These are phyloP conservation scores for Saturnispora saitoi DNA, from an alignment of 805 yeast species.

Conservation along the genomic window DNA sequence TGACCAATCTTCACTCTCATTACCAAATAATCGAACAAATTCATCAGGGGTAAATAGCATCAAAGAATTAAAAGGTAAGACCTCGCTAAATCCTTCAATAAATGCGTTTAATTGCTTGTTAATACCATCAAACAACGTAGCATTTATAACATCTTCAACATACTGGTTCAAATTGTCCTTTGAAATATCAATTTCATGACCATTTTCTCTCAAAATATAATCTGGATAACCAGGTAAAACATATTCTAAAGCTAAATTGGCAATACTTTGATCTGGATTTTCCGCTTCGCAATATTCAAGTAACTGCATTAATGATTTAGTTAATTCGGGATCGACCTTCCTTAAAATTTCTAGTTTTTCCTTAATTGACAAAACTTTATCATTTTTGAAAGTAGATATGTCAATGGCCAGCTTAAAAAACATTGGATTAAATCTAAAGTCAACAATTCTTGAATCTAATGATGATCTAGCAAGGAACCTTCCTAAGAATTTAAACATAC, in stretches of 20 bases:
- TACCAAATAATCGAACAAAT: slow-evolving; percentile 62
- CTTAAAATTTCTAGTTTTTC: slow-evolving; percentile 32
- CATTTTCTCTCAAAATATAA: slow-evolving; percentile 49
- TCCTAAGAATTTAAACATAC: slow-evolving; percentile 62
- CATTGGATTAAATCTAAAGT: slow-evolving; percentile 63
- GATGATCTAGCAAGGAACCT: slow-evolving; percentile 79
- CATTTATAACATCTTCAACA: slow-evolving; percentile 47
- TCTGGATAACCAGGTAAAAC: slow-evolving; percentile 70
- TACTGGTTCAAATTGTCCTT: slow-evolving; percentile 49
- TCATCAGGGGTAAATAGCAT: slow-evolving; percentile 69
- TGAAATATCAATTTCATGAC: slow-evolving; percentile 42
- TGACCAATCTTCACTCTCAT: slow-evolving; percentile 83
- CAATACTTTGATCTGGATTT: slow-evolving; percentile 31
- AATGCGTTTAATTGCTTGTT: slow-evolving; percentile 57
- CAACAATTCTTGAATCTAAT: slow-evolving; percentile 81
- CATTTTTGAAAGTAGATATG: not conserved
- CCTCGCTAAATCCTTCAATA: slow-evolving; percentile 70
- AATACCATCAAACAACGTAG: slow-evolving; percentile 57
- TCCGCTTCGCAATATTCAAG: slow-evolving; percentile 8
- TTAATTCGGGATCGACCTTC: slow-evolving; percentile 49
- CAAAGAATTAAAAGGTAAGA: slow-evolving; percentile 71
- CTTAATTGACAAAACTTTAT: slow-evolving; percentile 1
- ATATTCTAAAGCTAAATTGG: slow-evolving; percentile 53
- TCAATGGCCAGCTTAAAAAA: slow-evolving; percentile 55
- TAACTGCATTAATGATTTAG: slow-evolving; percentile 22